Evolutionary conservation across 441 rosid species (phyloP).

Genomic region (Erysimum cheiri): DNA sequence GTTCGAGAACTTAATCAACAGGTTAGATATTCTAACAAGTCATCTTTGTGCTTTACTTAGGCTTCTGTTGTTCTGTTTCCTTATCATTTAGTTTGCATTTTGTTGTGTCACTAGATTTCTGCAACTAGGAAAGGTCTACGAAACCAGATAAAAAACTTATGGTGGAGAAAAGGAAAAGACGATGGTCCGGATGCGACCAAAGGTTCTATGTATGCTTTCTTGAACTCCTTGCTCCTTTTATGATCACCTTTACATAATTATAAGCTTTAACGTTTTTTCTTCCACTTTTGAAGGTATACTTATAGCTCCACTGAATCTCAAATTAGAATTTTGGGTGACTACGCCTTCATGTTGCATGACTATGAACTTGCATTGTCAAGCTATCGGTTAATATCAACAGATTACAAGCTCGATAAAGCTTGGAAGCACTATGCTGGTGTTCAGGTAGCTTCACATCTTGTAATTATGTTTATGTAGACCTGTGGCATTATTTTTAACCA

Average conservation of each 20-base stretch:
- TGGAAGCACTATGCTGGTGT: conserved; percentile 99
- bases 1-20: conserved; percentile 92
- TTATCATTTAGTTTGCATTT: conserved; percentile 31
- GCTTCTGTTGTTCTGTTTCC: conserved; percentile 26
- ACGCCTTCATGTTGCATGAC: conserved; percentile 97
- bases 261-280: conserved; percentile 23
- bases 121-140: conserved; percentile 95
- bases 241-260: conserved; percentile 25
- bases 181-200: conserved; percentile 65
- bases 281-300: conserved; percentile 77
- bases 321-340: conserved; percentile 94
- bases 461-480: conserved; percentile 28
- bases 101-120: conserved; percentile 67
- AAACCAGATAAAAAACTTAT: conserved; percentile 93
- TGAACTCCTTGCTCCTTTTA: conserved; percentile 31
- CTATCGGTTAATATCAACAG: conserved; percentile 94
- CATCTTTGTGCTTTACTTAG: conserved; percentile 18
- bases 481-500: conserved; percentile 16
- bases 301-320: conserved; percentile 95
- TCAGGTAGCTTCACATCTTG: conserved; percentile 67
- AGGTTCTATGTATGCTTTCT: conserved; percentile 73
- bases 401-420: conserved; percentile 98
- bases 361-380: conserved; percentile 97
- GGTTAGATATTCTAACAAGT: conserved; percentile 48
- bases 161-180: conserved; percentile 99